Evolutionary conservation across 73 alveolate genomes (phyloP).

Genomic region (Urostyla sp.): DNA sequence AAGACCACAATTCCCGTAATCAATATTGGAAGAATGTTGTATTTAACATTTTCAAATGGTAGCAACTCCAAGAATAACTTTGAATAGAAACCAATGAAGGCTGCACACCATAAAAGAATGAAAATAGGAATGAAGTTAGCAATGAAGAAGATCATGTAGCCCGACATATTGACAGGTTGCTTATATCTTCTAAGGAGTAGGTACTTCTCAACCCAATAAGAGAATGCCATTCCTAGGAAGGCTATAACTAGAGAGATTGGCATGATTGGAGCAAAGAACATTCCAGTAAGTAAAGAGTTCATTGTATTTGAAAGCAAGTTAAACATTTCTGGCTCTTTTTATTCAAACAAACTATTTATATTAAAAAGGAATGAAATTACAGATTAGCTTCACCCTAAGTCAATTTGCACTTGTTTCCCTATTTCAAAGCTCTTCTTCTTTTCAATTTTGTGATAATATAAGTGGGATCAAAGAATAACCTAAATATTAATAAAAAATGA

Average conservation of each 20-base stretch:
- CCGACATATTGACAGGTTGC: constrained; percentile 65
- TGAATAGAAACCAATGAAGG: constrained; percentile 3
- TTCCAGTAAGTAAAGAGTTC: constrained; percentile 51
- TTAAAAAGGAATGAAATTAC: no score
- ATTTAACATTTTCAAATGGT: no score
- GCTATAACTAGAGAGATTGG: constrained; percentile 71
- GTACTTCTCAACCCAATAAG: constrained; percentile 71
- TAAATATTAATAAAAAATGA: no score
- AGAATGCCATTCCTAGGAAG: constrained; percentile 45
- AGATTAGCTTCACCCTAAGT: constrained; percentile 63
- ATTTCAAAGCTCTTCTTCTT: constrained; percentile 16
- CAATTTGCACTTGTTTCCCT: constrained; percentile 36
- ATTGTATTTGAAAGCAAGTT: constrained; percentile 58
- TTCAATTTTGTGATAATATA: constrained; percentile 30
- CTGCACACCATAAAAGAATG: constrained; percentile 42
- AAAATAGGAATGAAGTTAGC: constrained; percentile 49
- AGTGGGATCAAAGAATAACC: constrained; percentile 48
- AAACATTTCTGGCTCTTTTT: constrained; percentile 79
- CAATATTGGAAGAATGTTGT: no score
- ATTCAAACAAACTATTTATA: no score
- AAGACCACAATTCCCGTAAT: no score
- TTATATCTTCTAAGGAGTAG: constrained; percentile 66
- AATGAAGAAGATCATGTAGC: constrained; percentile 60
- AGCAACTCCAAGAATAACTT: no score
- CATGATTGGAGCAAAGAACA: constrained; percentile 68